phyloP scores from a whole-genome alignment of 257 asterid genomes.

The Penstemon barbatus region DNA sequence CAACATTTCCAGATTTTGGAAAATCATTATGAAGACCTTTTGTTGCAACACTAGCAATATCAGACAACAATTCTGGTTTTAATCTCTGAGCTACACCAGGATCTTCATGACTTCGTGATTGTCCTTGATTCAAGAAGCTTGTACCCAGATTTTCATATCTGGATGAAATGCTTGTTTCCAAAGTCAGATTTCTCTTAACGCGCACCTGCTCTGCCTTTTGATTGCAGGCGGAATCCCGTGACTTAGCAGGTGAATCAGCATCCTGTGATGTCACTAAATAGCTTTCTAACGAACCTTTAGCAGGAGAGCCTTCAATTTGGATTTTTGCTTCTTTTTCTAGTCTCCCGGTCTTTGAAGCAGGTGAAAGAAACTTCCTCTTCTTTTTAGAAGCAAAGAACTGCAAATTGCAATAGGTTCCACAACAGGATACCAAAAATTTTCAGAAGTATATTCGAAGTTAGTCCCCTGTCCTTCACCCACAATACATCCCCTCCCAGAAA shows the following conservation, averaged over 20 bases:
- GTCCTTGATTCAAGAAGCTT: slow-evolving; percentile 21
- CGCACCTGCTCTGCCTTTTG: slow-evolving; percentile 38
- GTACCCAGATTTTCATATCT: slow-evolving; percentile 38
- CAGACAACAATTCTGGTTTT: slow-evolving; percentile 27
- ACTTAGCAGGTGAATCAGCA: slow-evolving; percentile 39
- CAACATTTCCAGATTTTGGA: slow-evolving; percentile 26
- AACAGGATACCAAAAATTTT: neutral
- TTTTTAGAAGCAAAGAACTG: slow-evolving; percentile 84
- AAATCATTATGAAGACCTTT: slow-evolving; percentile 36
- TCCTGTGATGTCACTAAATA: slow-evolving; percentile 57
- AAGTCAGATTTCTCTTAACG: slow-evolving; percentile 58
- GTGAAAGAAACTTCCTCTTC: slow-evolving; percentile 78
- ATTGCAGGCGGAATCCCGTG: slow-evolving; percentile 30
- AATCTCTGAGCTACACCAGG: slow-evolving; percentile 32
- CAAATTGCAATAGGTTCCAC: slow-evolving; percentile 27
- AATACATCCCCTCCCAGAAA: neutral
- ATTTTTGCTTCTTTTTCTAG: slow-evolving; percentile 53
- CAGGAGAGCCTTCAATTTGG: slow-evolving; percentile 61
- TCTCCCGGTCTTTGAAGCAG: slow-evolving; percentile 55
- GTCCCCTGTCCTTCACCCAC: neutral
- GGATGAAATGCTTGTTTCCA: slow-evolving; percentile 43
- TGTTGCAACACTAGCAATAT: slow-evolving; percentile 26
- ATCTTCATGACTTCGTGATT: slow-evolving; percentile 27
- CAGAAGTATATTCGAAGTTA: neutral
- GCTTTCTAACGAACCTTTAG: slow-evolving; percentile 60